Percentiles rank a stretch among this genome's conserved stretches.
Conservation (phyloP, 31 red algal genomes). For the Bonnemaisonia californica region DNA sequence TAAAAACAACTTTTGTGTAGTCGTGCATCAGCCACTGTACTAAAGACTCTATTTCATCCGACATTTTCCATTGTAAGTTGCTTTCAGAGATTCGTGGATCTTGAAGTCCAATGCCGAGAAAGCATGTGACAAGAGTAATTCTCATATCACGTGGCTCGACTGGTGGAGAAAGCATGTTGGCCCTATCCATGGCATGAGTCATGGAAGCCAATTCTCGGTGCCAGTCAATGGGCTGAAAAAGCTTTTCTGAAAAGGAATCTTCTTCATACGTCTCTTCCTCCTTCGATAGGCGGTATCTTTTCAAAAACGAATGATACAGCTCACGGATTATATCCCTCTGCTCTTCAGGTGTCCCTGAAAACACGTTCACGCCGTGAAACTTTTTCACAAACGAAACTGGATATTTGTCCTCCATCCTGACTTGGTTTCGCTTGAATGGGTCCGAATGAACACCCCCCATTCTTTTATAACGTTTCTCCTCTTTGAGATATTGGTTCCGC, state of each 20-base stretch:
- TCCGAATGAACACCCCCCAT: conserved; percentile 62
- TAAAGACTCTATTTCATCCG: conserved; percentile 44
- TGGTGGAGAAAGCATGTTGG: conserved; percentile 58
- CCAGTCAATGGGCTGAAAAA: conserved; percentile 34
- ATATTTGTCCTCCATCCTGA: conserved; percentile 44
- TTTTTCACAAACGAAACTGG: conserved; percentile 67
- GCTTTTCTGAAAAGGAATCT: conserved; percentile 15
- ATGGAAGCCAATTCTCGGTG: conserved; percentile 52
- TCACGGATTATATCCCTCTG: conserved; percentile 64
- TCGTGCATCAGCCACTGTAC: conserved; percentile 67
- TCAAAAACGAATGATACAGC: conserved; percentile 40
- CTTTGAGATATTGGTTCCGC: conserved; percentile 45
- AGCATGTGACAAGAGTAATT: conserved; percentile 76
- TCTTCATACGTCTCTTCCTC: conserved; percentile 41
- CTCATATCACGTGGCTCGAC: conserved; percentile 60
- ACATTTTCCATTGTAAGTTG: conserved; percentile 64
- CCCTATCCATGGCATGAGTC: conserved; percentile 54
- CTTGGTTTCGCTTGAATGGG: conserved; percentile 18
- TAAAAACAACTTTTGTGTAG: conserved; percentile 75
- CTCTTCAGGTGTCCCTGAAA: conserved; percentile 35
- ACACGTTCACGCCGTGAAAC: conserved; percentile 42
- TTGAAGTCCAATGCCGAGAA: conserved; percentile 58
- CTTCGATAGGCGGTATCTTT: conserved; percentile 27
- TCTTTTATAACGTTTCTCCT: conserved; percentile 47
- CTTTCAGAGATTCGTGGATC: conserved; percentile 44